Base-by-base conservation (phyloP, 257 asterid genomes). In the Petunia axillaris region DNA sequence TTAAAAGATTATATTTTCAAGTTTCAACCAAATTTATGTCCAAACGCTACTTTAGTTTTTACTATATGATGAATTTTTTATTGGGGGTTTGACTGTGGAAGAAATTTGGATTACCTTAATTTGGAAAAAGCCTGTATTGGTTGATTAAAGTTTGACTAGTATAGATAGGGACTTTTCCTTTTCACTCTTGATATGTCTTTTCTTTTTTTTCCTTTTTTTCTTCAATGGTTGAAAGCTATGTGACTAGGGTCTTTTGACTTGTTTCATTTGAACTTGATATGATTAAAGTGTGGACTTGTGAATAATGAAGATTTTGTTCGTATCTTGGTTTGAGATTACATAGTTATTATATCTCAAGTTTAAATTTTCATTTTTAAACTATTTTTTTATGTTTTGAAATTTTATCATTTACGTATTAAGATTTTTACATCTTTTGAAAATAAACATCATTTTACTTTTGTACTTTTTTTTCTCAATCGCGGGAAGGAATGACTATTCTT, bases 121-220 rank as follows among this genome's bases (percentile, higher is more conserved):
- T 57, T 73, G 64, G 80, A 65, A 52, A 60, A 76, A 65, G 78
- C 57, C 66, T 44, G 25, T 25, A 25, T 62, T 38, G 48, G 11
- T 74, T 71, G 66, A 68, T 81, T 83, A 60, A 46, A 79, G 62
- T 83, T 71, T 76, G 85, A 82, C 67, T 59, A 1, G 53, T 64
- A 73, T 5, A 67, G 84, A 83, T 70, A 36, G 53, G n/a, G 84
- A 83, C 85, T 41, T 62, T 37, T 40, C 48, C 15, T 76, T 39
- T 73, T 76, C 53, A 3, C 15, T 59, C n/a, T 59, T 6, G 4
- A 6, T 59, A 59, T 59, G 64, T 13, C n/a, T 14, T 16, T 50
- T 39, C 5, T 11, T 53, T 53, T 53, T 9, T 53, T 7, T 55
- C 1, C 6, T 5, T 37, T 62, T 3, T 35, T 3, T 8, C 39